A percentile compares a stretch with the other conserved stretches of the same genome.
Evolutionary conservation across 345 rosid genomes (phyloP).

Genomic region (Eutrema yunnanense): DNA sequence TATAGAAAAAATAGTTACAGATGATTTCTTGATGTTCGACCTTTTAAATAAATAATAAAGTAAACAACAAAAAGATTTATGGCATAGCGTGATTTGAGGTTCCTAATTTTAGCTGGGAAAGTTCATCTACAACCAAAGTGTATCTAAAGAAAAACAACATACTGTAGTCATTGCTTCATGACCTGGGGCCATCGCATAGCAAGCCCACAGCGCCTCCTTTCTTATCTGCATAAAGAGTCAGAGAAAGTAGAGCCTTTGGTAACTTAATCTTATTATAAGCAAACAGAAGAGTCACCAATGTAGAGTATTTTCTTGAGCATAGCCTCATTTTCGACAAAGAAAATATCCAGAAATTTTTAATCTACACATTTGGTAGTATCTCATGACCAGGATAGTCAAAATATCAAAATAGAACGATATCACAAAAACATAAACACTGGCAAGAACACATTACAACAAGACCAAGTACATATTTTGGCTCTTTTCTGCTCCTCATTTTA

Average conservation of each 20-base stretch:
- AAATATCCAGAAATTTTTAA: not conserved
- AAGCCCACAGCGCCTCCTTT: conserved; percentile 91
- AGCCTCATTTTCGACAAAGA: not conserved
- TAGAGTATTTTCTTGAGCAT: not conserved
- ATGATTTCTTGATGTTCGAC: not conserved
- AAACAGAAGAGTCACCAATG: not conserved
- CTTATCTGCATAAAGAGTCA: conserved; percentile 50
- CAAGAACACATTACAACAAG: not conserved
- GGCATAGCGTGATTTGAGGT: conserved; percentile 1
- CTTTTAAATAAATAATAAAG: not conserved
- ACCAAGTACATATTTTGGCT: not conserved
- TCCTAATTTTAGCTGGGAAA: not conserved
- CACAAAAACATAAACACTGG: not conserved
- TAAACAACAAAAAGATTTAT: not conserved
- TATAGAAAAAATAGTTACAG: conserved; percentile 26
- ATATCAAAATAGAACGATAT: not conserved
- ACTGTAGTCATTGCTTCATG: conserved; percentile 84
- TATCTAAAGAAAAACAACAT: conserved; percentile 16
- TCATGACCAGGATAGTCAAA: not conserved
- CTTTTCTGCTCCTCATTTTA: not conserved
- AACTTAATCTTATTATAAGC: not conserved
- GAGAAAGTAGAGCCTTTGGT: not conserved
- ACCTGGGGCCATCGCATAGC: conserved; percentile 83
- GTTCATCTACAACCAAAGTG: not conserved
- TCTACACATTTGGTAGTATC: not conserved